phyloP scores from a whole-genome alignment of 257 asterid genomes.

The Osmanthus fragrans region DNA sequence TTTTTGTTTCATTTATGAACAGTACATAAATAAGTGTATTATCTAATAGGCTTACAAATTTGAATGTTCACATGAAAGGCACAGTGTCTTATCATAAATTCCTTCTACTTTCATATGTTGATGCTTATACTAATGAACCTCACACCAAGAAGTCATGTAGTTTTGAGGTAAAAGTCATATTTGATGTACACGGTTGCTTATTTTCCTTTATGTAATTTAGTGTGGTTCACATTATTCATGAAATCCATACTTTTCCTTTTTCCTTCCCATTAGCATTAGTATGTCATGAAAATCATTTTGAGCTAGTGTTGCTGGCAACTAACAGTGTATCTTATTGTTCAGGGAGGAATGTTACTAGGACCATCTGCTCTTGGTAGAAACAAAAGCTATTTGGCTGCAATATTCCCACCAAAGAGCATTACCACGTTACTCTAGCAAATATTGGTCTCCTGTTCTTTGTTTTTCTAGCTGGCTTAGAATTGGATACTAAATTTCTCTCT shows the following conservation, averaged over 20 bases:
- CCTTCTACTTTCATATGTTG: not conserved
- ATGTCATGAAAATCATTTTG: not conserved
- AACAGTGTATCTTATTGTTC: not conserved
- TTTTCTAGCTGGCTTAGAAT: too few species aligned
- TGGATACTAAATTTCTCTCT: slow-evolving; percentile 57
- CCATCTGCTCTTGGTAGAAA: slow-evolving; percentile 82
- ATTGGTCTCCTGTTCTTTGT: too few species aligned
- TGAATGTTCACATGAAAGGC: not conserved
- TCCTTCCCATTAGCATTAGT: not conserved
- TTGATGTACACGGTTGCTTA: too few species aligned
- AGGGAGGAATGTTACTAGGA: slow-evolving; percentile 89
- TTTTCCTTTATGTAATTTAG: not conserved
- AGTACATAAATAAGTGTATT: too few species aligned
- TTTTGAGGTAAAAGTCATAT: not conserved
- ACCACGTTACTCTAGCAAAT: too few species aligned
- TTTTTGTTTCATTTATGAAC: not conserved
- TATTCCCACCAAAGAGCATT: slow-evolving; percentile 65
- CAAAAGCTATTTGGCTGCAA: slow-evolving; percentile 39
- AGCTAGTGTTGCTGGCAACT: not conserved
- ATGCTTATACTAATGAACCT: not conserved
- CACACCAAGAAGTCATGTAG: not conserved
- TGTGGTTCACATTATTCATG: not conserved
- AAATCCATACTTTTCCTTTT: not conserved
- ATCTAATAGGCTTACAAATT: not conserved
- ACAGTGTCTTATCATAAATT: not conserved